phyloP scores from a whole-genome alignment of 192 early-diverging fungal genomes.

The Linderina pennispora region DNA sequence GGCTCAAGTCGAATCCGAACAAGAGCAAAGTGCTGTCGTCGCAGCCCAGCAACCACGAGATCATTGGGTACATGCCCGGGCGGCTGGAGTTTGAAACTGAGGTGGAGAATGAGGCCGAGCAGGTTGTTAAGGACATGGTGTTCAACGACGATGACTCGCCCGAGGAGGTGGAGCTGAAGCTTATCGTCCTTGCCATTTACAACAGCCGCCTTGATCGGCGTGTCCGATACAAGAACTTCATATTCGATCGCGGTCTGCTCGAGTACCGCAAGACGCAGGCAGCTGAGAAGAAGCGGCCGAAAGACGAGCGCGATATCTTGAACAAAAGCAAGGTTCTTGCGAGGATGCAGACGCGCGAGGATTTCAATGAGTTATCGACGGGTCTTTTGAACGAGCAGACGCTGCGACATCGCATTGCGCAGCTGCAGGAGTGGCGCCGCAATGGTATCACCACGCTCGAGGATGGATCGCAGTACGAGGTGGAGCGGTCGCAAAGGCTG shows the following conservation, averaged over 20 bases:
- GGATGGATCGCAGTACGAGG: slow-evolving; percentile 70
- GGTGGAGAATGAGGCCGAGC: slow-evolving; percentile 93
- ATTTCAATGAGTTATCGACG: slow-evolving; percentile 72
- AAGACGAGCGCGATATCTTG: slow-evolving; percentile 85
- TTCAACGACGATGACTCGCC: slow-evolving; percentile 81
- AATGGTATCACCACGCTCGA: slow-evolving; percentile 77
- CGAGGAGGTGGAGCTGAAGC: slow-evolving; percentile 85
- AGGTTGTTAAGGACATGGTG: slow-evolving; percentile 88
- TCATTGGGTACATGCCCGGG: slow-evolving; percentile 95
- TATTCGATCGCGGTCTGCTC: slow-evolving; percentile 82
- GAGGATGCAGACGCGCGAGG: slow-evolving; percentile 71
- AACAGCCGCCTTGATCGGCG: slow-evolving; percentile 81
- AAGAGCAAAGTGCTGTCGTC: slow-evolving; percentile 64
- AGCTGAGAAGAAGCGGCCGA: slow-evolving; percentile 72
- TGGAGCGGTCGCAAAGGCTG: slow-evolving; percentile 51
- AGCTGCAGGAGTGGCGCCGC: slow-evolving; percentile 83
- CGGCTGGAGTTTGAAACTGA: slow-evolving; percentile 96
- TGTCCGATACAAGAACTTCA: slow-evolving; percentile 75
- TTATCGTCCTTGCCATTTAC: slow-evolving; percentile 89
- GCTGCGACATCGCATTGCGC: slow-evolving; percentile 70
- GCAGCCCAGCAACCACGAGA: slow-evolving; percentile 91
- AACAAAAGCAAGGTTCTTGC: slow-evolving; percentile 81
- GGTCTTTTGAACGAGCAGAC: slow-evolving; percentile 68
- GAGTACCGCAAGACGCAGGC: slow-evolving; percentile 79
- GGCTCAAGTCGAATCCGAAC: slow-evolving; percentile 20